phyloP scores from a whole-genome alignment of 495 filamentous ascomycete genomes.

The Podospora tetraspora region DNA sequence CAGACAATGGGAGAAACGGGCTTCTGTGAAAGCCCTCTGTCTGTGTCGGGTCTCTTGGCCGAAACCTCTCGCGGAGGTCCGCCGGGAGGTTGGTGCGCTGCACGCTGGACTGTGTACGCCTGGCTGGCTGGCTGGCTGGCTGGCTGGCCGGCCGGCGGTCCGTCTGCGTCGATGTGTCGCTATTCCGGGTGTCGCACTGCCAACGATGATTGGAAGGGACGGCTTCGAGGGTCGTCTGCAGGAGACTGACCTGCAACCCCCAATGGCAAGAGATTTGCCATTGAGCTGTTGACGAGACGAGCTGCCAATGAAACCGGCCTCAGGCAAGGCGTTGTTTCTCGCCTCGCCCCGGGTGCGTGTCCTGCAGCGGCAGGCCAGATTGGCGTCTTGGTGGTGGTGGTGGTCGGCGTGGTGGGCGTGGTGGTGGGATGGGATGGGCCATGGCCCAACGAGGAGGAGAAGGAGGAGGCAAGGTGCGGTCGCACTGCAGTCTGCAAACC shows the following conservation, averaged over 20 bases:
- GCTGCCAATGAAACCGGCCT: constrained; percentile 24
- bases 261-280: constrained; percentile 12
- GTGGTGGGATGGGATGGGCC: constrained; percentile 10
- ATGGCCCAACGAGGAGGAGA: background rate
- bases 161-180: constrained; percentile 2
- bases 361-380: constrained; percentile 14
- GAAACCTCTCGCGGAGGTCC: constrained; percentile 11
- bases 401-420: constrained; percentile 1
- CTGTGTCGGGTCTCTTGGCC: background rate
- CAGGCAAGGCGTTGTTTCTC: constrained; percentile 14
- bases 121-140: background rate
- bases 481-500: constrained; percentile 10
- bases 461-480: constrained; percentile 3
- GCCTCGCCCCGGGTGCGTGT: constrained; percentile 13
- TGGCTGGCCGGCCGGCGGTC: constrained; percentile 3
- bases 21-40: background rate
- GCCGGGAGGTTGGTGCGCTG: background rate
- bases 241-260: constrained; percentile 6
- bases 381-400: constrained; percentile 5
- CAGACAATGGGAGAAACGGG: constrained; percentile 1
- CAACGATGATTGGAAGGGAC: constrained; percentile 13
- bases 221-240: constrained; percentile 16
- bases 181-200: constrained; percentile 10
- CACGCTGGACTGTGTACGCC: background rate
- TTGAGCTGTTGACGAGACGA: constrained; percentile 14